A percentile compares a stretch with the other conserved stretches of the same genome.
Evolutionary conservation across 208 protist genomes (phyloP).

Genomic region (Trypanosoma avium): DNA sequence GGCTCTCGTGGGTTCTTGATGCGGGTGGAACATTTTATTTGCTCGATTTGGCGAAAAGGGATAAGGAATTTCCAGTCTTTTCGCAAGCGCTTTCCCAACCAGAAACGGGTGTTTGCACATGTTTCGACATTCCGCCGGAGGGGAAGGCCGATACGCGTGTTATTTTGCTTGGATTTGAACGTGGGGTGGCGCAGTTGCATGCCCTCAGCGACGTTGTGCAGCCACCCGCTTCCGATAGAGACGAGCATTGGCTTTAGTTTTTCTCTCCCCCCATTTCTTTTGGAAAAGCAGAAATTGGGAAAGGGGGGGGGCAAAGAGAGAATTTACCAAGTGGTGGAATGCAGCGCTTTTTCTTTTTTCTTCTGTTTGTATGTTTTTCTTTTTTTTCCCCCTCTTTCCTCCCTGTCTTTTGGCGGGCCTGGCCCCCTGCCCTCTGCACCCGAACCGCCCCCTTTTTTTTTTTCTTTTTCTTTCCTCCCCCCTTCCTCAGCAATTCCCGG

Average conservation of each 20-base stretch:
- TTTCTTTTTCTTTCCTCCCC: not conserved
- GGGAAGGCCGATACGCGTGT: conserved; percentile 49
- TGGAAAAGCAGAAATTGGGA: too few relatives aligned
- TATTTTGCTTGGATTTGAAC: conserved; percentile 72
- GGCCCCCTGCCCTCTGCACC: too few relatives aligned
- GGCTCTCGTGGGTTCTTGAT: conserved; percentile 74
- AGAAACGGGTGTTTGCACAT: conserved; percentile 61
- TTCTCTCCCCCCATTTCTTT: too few relatives aligned
- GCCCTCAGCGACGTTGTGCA: conserved; percentile 43
- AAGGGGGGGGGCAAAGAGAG: too few relatives aligned
- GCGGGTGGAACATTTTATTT: conserved; percentile 62
- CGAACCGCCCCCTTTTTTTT: too few relatives aligned
- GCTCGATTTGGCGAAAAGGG: conserved; percentile 57
- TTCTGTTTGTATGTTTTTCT: too few relatives aligned
- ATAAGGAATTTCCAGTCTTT: conserved; percentile 52
- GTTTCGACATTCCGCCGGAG: conserved; percentile 55
- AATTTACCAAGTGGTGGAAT: too few relatives aligned
- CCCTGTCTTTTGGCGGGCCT: too few relatives aligned
- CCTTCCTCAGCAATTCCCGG: not conserved
- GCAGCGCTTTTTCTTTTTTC: too few relatives aligned
- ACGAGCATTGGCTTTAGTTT: conserved; percentile 74
- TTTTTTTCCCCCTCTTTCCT: too few relatives aligned
- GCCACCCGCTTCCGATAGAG: conserved; percentile 38
- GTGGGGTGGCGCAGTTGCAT: conserved; percentile 76
- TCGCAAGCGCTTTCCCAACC: conserved; percentile 49